Evolutionary conservation across 371 early-diverging fungal species (phyloP).

Genomic region (Ordospora pajunii): DNA sequence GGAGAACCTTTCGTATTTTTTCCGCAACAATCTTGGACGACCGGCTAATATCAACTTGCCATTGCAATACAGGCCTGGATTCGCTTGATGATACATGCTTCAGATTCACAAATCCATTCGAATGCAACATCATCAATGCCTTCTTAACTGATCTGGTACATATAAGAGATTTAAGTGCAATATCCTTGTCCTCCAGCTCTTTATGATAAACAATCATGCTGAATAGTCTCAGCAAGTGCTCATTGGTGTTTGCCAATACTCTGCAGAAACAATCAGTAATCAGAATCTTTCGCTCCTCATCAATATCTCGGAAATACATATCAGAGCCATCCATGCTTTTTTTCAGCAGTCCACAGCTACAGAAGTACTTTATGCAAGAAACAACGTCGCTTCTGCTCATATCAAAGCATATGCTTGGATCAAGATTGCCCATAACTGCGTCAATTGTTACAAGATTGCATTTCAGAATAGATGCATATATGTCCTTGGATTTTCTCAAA

Average conservation of each 20-base stretch:
- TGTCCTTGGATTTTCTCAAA: slow-evolving; percentile 9
- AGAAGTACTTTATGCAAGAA: slow-evolving; percentile 43
- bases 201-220: slow-evolving; percentile 14
- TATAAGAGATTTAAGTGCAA: slow-evolving; percentile 30
- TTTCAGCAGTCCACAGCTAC: slow-evolving; percentile 2
- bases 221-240: slow-evolving; percentile 14
- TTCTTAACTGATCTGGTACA: not conserved
- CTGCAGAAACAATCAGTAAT: not conserved
- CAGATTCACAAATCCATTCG: slow-evolving; percentile 13
- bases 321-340: slow-evolving; percentile 5
- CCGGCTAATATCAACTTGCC: not conserved
- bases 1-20: not conserved
- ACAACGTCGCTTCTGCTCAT: slow-evolving; percentile 24
- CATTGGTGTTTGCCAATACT: slow-evolving; percentile 7
- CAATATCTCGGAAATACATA: not conserved
- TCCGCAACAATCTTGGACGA: not conserved
- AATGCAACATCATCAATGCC: slow-evolving; percentile 17
- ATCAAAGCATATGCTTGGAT: not conserved
- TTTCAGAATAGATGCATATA: slow-evolving; percentile 26
- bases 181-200: slow-evolving; percentile 27
- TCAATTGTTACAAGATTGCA: not conserved
- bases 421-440: slow-evolving; percentile 13
- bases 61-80: not conserved
- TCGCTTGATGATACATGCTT: not conserved
- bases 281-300: not conserved